phyloP scores from a whole-genome alignment of 768 basidiomycete species.

The Termitomyces sp. region DNA sequence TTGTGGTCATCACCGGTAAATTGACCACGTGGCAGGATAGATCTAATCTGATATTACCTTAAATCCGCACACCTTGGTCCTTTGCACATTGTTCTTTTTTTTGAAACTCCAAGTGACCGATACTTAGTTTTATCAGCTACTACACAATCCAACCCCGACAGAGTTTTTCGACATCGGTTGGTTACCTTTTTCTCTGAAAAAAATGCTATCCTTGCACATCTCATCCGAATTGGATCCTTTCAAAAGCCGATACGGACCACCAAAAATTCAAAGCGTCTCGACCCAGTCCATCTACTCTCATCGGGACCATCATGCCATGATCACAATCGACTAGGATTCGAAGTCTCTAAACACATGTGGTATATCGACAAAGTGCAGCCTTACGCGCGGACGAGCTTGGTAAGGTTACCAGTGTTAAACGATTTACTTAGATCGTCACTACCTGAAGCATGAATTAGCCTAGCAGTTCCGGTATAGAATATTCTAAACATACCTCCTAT shows the following conservation, averaged over 20 bases:
- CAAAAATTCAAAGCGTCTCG: background rate
- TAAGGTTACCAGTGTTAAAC: slow-evolving; percentile 29
- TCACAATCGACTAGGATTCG: background rate
- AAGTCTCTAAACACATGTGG: background rate
- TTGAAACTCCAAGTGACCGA: too few species aligned
- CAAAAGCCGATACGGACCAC: background rate
- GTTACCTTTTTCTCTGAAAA: too few species aligned
- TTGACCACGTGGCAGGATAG: background rate
- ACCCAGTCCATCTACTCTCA: background rate
- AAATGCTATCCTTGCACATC: too few species aligned
- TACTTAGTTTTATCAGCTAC: background rate
- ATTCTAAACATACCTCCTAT: slow-evolving; percentile 45
- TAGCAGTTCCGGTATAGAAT: background rate
- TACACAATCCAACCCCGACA: background rate
- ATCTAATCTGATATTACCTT: slow-evolving; percentile 8
- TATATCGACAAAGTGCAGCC: slow-evolving; percentile 7
- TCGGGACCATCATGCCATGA: background rate
- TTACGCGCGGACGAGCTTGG: slow-evolving; percentile 30
- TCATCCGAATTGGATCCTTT: background rate
- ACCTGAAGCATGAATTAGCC: slow-evolving; percentile 27
- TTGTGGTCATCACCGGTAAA: background rate
- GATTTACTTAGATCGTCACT: slow-evolving; percentile 35
- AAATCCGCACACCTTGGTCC: too few species aligned
- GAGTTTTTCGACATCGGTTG: too few species aligned
- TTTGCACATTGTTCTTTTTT: too few species aligned